Percentiles rank a stretch among this genome's conserved stretches.
Evolutionary conservation across 225 moss, liverwort and hornwort species (phyloP).

Genomic region (Polytrichum commune): DNA sequence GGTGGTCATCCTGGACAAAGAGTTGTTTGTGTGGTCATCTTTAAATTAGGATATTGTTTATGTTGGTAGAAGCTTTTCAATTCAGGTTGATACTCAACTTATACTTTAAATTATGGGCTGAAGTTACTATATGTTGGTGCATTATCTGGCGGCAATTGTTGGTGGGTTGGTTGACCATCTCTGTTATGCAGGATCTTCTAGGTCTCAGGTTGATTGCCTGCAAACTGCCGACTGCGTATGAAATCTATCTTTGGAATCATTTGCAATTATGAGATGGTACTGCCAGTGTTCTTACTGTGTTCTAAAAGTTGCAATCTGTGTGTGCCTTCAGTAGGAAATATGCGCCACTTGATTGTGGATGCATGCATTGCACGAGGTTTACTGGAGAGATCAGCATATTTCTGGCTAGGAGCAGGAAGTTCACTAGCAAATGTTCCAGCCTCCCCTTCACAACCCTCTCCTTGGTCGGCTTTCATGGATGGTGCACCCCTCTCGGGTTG

Average conservation of each 20-base stretch:
- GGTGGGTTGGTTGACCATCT: too few relatives aligned
- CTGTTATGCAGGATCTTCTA: too few relatives aligned
- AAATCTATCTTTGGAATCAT: too few relatives aligned
- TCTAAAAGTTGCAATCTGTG: not conserved
- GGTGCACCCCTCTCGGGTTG: constrained; percentile 68
- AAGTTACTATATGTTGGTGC: too few relatives aligned
- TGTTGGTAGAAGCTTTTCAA: too few relatives aligned
- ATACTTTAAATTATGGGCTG: too few relatives aligned
- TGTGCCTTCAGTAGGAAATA: constrained; percentile 55
- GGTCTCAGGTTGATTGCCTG: not conserved
- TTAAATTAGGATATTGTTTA: too few relatives aligned
- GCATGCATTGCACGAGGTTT: constrained; percentile 86
- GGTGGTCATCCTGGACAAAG: not conserved
- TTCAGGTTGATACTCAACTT: too few relatives aligned
- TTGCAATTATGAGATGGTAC: too few relatives aligned
- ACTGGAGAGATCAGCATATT: constrained; percentile 80
- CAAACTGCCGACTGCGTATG: not conserved
- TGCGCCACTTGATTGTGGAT: constrained; percentile 92
- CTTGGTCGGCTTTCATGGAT: constrained; percentile 89
- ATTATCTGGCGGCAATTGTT: too few relatives aligned
- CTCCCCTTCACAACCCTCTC: constrained; percentile 60
- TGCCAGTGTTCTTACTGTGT: too few relatives aligned
- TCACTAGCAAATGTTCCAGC: constrained; percentile 39
- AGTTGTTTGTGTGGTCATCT: too few relatives aligned
- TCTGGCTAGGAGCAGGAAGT: constrained; percentile 69